Evolutionary conservation across 306 rosid species (phyloP).

Genomic region (Castanopsis chinensis): DNA sequence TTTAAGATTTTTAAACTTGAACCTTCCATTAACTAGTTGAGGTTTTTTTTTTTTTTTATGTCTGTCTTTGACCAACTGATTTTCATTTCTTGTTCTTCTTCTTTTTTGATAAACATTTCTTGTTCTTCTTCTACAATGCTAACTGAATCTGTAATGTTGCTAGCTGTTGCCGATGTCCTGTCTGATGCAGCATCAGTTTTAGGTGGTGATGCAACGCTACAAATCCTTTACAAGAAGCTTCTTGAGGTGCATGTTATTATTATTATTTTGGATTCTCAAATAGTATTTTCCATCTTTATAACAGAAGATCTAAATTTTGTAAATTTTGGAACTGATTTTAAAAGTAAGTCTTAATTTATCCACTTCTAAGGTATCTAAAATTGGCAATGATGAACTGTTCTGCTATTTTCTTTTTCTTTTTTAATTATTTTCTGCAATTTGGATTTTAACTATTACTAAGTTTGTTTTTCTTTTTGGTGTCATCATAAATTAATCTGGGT

Average conservation of each 20-base stretch:
- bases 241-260: constrained; percentile 65
- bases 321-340: neutral
- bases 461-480: neutral
- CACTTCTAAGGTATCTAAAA: neutral
- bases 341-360: neutral
- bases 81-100: constrained; percentile 15
- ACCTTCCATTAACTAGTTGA: neutral
- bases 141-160: constrained; percentile 37
- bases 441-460: neutral
- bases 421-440: neutral
- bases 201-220: constrained; percentile 85
- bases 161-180: constrained; percentile 99
- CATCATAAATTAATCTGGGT: neutral
- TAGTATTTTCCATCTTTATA: neutral
- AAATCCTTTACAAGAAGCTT: constrained; percentile 81
- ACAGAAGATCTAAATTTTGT: neutral
- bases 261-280: constrained; percentile 4
- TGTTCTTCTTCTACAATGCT: constrained; percentile 14
- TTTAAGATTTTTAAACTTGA: neutral
- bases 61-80: neutral
- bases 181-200: constrained; percentile 97
- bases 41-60: neutral
- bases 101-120: too few species aligned
- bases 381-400: neutral
- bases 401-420: neutral